phyloP scores from a whole-genome alignment of 169 alveolate genomes.

The Plasmodium gallinaceum region DNA sequence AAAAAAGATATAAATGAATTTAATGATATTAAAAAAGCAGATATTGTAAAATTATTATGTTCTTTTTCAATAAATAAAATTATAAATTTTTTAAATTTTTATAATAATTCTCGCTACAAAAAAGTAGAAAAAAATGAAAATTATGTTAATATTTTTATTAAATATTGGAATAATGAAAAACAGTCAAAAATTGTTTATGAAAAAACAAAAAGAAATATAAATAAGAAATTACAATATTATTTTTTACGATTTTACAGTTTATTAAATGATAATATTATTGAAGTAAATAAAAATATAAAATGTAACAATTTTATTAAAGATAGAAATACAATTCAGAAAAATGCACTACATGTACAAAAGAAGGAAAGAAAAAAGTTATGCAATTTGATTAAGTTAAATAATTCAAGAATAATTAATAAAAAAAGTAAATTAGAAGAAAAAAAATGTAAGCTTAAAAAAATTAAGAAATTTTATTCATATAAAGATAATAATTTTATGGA shows the following conservation, averaged over 20 bases:
- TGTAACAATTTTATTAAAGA: not conserved
- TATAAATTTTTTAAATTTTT: constrained; percentile 12
- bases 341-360: not conserved
- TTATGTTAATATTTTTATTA: constrained; percentile 24
- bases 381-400: not conserved
- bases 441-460: not conserved
- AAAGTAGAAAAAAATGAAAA: constrained; percentile 4
- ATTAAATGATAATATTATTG: not conserved
- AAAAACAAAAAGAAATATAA: constrained; percentile 12
- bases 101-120: not conserved
- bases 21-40: not conserved
- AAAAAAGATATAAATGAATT: not conserved
- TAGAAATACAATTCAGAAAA: not conserved
- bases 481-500: not conserved
- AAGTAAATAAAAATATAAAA: not conserved
- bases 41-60: constrained; percentile 21
- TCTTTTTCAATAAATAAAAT: constrained; percentile 19
- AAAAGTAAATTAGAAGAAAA: not conserved
- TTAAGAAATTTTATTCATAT: not conserved
- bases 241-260: not conserved
- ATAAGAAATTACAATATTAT: constrained; percentile 9
- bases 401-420: not conserved
- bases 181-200: not conserved
- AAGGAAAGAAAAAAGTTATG: not conserved
- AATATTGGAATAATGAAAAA: constrained; percentile 59